Evolutionary conservation across 768 basidiomycete species (phyloP).

Genomic region (Amanita rimosa): DNA sequence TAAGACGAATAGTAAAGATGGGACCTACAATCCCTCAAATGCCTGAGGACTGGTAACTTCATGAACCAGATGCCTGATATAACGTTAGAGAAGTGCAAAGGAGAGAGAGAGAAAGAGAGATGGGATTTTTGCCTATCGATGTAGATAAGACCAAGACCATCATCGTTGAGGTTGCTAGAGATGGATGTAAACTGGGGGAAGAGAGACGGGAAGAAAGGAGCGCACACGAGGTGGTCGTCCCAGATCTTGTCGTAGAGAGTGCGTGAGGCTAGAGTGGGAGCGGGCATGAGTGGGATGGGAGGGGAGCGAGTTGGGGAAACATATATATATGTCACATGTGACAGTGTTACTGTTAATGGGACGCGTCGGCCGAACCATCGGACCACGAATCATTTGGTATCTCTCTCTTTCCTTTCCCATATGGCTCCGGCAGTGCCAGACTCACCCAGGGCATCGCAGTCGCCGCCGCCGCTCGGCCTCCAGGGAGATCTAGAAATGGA

Average conservation of each 20-base stretch:
- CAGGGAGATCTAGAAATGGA: slow-evolving; percentile 74
- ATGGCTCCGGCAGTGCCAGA: slow-evolving; percentile 31
- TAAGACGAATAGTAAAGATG: background rate
- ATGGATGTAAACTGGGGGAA: slow-evolving; percentile 8
- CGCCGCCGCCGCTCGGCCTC: slow-evolving; percentile 52
- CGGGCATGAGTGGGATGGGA: slow-evolving; percentile 8
- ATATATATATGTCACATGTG: too few relatives aligned
- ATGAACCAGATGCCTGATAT: slow-evolving; percentile 53
- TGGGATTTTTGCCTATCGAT: slow-evolving; percentile 52
- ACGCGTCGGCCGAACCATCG: slow-evolving; percentile 9
- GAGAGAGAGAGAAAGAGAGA: background rate
- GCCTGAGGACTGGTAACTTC: slow-evolving; percentile 95
- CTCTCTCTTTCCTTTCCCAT: slow-evolving; percentile 1
- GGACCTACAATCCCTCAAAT: slow-evolving; percentile 70
- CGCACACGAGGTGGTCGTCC: slow-evolving; percentile 92
- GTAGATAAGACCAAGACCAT: slow-evolving; percentile 74
- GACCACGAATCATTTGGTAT: background rate
- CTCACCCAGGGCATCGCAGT: slow-evolving; percentile 65
- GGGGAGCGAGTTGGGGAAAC: background rate
- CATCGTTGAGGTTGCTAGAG: slow-evolving; percentile 55
- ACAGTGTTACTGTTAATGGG: too few relatives aligned
- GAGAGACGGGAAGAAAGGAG: slow-evolving; percentile 4
- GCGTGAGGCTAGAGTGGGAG: slow-evolving; percentile 41
- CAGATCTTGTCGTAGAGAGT: slow-evolving; percentile 98
- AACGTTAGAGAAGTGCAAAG: slow-evolving; percentile 8